Percentiles rank a stretch among this genome's conserved stretches.
Evolutionary conservation across 768 basidiomycete species (phyloP).

Genomic region (Rickenella mellea): DNA sequence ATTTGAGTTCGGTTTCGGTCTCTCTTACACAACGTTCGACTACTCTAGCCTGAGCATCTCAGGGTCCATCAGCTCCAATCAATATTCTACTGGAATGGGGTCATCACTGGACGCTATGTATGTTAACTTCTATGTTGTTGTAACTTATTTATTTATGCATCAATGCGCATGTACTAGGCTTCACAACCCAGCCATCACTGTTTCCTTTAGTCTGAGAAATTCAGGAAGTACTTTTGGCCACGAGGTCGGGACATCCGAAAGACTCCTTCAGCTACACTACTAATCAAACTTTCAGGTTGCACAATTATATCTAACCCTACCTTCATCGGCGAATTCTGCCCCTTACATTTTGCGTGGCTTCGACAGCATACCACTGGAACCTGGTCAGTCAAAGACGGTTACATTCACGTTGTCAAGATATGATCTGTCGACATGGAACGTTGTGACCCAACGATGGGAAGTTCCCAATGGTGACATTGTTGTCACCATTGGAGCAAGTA

Average conservation of each 20-base stretch:
- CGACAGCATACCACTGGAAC: slow-evolving; percentile 28
- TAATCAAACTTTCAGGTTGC: slow-evolving; percentile 30
- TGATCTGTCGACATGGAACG: slow-evolving; percentile 27
- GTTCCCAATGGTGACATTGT: slow-evolving; percentile 14
- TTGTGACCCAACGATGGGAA: slow-evolving; percentile 28
- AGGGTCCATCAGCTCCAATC: slow-evolving; percentile 31
- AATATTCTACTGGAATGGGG: slow-evolving; percentile 33
- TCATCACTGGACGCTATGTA: slow-evolving; percentile 45
- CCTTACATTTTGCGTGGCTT: slow-evolving; percentile 48
- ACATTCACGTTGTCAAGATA: slow-evolving; percentile 21
- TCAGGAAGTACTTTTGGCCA: slow-evolving; percentile 42
- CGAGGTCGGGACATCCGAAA: slow-evolving; percentile 28
- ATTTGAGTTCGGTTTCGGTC: slow-evolving; percentile 64
- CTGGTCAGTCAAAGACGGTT: slow-evolving; percentile 18
- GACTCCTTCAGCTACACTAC: not conserved
- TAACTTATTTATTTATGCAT: not conserved
- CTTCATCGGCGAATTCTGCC: slow-evolving; percentile 35
- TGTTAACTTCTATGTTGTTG: slow-evolving; percentile 4
- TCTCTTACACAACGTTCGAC: slow-evolving; percentile 64
- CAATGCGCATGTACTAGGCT: slow-evolving; percentile 26
- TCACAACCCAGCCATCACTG: slow-evolving; percentile 41
- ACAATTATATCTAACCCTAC: slow-evolving; percentile 45
- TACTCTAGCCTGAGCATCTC: slow-evolving; percentile 55
- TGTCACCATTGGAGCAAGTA: slow-evolving; percentile 40
- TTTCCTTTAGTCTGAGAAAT: slow-evolving; percentile 44